Conservation (phyloP, 2,329 filamentous ascomycete genomes). For the Colletotrichum lupini region DNA sequence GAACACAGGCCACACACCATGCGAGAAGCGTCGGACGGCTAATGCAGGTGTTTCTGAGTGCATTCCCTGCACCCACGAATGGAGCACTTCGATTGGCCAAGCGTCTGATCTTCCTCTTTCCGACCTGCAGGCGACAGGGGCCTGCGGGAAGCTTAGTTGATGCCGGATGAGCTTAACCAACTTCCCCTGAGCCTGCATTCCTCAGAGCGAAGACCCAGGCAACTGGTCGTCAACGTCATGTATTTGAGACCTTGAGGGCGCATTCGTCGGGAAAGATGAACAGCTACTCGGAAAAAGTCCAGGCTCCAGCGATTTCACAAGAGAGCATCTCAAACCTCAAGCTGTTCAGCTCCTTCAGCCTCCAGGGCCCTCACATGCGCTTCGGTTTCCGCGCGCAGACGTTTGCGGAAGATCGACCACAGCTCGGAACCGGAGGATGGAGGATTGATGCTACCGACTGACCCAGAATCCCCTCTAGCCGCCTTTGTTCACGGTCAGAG, state of each 20-base stretch:
- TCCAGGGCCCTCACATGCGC: background rate
- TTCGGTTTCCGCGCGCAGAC: background rate
- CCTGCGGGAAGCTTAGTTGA: background rate
- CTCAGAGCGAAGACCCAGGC: background rate
- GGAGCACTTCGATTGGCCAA: background rate
- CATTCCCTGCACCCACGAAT: background rate
- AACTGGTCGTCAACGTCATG: slow-evolving; percentile 9
- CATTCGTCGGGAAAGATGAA: background rate
- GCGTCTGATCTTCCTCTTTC: background rate
- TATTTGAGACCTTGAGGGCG: background rate
- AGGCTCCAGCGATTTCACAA: background rate
- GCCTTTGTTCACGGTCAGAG: slow-evolving; percentile 5
- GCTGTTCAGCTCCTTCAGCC: background rate
- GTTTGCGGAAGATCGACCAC: slow-evolving; percentile 18
- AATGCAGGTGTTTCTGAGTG: slow-evolving; percentile 23
- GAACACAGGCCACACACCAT: background rate
- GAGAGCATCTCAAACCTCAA: too few species aligned
- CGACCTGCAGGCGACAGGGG: slow-evolving; percentile 17
- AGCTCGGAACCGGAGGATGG: background rate
- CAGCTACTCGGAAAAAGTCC: background rate
- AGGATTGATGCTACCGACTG: slow-evolving; percentile 19
- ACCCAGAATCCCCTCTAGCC: background rate
- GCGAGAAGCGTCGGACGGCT: background rate
- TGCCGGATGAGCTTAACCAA: slow-evolving; percentile 28
- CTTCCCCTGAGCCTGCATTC: slow-evolving; percentile 1